Percentiles rank a stretch among this genome's conserved stretches.
Conservation (phyloP, 139 green algal genomes). For the Axilococcus clingmanii region DNA sequence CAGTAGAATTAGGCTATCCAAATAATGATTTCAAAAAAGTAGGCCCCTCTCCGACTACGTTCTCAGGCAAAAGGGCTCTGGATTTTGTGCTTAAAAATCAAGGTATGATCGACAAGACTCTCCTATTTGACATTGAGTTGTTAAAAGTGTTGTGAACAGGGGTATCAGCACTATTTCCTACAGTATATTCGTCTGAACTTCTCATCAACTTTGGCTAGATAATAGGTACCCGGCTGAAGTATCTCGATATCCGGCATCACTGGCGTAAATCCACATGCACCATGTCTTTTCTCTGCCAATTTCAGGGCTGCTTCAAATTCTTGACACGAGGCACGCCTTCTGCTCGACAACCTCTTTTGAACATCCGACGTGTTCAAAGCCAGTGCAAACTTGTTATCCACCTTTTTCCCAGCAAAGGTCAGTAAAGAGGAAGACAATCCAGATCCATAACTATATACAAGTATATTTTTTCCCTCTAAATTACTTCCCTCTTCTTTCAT, state of each 20-base stretch:
- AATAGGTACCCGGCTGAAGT: slow-evolving; percentile 42
- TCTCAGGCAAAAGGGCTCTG: slow-evolving; percentile 58
- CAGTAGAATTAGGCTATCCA: slow-evolving; percentile 72
- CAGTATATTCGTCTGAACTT: slow-evolving; percentile 42
- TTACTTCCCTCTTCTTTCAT: slow-evolving; percentile 27
- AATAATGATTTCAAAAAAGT: slow-evolving; percentile 45
- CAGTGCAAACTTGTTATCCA: slow-evolving; percentile 25
- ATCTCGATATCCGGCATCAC: slow-evolving; percentile 13
- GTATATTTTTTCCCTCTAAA: slow-evolving; percentile 37
- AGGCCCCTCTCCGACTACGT: slow-evolving; percentile 48
- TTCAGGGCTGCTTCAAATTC: slow-evolving; percentile 35
- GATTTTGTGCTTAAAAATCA: slow-evolving; percentile 87
- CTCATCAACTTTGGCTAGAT: slow-evolving; percentile 53
- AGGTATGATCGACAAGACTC: slow-evolving; percentile 79
- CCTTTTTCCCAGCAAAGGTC: slow-evolving; percentile 25
- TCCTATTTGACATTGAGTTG: slow-evolving; percentile 85
- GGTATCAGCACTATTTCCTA: slow-evolving; percentile 4
- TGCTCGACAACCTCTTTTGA: not conserved
- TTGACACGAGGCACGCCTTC: slow-evolving; percentile 3
- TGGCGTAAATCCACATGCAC: slow-evolving; percentile 17
- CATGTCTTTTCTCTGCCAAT: slow-evolving; percentile 21
- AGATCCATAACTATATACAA: slow-evolving; percentile 74
- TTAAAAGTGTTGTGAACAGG: slow-evolving; percentile 30
- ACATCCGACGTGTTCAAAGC: slow-evolving; percentile 14
- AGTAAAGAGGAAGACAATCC: slow-evolving; percentile 51